phyloP scores from a whole-genome alignment of 2,329 filamentous ascomycete species.

The Phaeosphaeriaceae sp. region DNA sequence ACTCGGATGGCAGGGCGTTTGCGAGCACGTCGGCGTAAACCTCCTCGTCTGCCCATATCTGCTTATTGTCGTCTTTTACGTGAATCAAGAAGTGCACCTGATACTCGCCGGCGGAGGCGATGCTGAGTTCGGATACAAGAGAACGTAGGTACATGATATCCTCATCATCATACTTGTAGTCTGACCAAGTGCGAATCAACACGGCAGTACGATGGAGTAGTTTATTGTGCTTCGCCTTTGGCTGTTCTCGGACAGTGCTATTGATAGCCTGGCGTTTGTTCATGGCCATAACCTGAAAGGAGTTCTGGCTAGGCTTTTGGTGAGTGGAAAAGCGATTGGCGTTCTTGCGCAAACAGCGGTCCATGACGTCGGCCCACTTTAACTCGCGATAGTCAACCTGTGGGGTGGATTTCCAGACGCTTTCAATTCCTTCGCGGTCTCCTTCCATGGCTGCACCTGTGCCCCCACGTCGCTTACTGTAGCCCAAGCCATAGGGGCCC shows the following conservation, averaged over 20 bases:
- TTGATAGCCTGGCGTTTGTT: conserved; percentile 30
- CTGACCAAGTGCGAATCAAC: conserved; percentile 81
- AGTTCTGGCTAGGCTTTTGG: conserved; percentile 41
- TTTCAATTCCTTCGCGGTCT: conserved; percentile 79
- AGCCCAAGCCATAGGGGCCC: conserved; percentile 89
- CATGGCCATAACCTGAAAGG: conserved; percentile 49
- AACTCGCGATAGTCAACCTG: conserved; percentile 79
- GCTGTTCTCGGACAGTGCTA: conserved; percentile 21
- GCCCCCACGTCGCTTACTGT: conserved; percentile 78
- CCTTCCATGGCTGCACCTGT: conserved; percentile 85
- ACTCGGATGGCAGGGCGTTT: conserved; percentile 56
- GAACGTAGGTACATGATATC: conserved; percentile 83
- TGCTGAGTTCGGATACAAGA: conserved; percentile 76
- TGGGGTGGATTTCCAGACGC: conserved; percentile 73
- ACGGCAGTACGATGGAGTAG: conserved; percentile 71
- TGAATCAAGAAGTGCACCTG: conserved; percentile 83
- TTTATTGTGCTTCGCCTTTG: conserved; percentile 41
- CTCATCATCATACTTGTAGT: conserved; percentile 78
- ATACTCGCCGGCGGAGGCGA: conserved; percentile 83
- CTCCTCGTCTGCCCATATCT: conserved; percentile 80
- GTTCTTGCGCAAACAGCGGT: conserved; percentile 75
- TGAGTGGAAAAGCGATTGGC: conserved; percentile 67
- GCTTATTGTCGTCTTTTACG: conserved; percentile 77
- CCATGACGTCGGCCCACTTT: conserved; percentile 80
- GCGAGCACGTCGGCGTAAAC: conserved; percentile 71